phyloP scores from a whole-genome alignment of 257 asterid genomes.

The Rubia yunnanensis region DNA sequence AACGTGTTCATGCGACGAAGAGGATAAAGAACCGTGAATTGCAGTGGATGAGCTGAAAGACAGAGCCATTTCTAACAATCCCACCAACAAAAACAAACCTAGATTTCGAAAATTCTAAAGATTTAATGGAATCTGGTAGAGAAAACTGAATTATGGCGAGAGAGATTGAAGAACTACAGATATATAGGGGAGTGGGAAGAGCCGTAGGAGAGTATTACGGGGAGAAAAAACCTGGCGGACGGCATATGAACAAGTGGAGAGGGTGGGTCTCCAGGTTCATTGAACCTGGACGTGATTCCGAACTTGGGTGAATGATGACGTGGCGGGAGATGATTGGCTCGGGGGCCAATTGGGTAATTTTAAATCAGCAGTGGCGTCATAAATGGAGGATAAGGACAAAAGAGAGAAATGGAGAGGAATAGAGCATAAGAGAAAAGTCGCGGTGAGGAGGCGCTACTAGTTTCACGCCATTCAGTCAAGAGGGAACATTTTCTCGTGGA shows the following conservation, averaged over 20 bases:
- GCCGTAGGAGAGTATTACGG: conserved; percentile 8
- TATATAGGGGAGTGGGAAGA: not conserved
- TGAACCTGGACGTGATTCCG: conserved; percentile 63
- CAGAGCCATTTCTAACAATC: conserved; percentile 38
- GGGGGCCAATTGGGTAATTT: not conserved
- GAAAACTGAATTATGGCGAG: not conserved
- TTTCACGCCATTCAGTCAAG: conserved; percentile 2
- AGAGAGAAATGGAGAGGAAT: conserved; percentile 7
- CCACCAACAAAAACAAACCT: not conserved
- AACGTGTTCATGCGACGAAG: conserved; percentile 32
- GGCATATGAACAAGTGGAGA: not conserved
- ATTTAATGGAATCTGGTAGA: not conserved
- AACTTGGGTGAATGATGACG: conserved; percentile 11
- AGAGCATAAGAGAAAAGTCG: not conserved
- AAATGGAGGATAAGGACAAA: conserved; percentile 15
- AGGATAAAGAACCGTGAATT: conserved; percentile 35
- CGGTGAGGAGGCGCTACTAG: not conserved
- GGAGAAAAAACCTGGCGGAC: conserved; percentile 1
- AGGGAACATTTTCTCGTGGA: not conserved
- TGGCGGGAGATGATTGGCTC: conserved; percentile 29
- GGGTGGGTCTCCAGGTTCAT: conserved; percentile 37
- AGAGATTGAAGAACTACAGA: not conserved
- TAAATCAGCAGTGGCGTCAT: conserved; percentile 50
- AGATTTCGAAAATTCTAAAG: not conserved
- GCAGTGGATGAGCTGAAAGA: conserved; percentile 54